Evolutionary conservation across 179 eudicot genomes (phyloP).

Genomic region (Patellifolia procumbens): DNA sequence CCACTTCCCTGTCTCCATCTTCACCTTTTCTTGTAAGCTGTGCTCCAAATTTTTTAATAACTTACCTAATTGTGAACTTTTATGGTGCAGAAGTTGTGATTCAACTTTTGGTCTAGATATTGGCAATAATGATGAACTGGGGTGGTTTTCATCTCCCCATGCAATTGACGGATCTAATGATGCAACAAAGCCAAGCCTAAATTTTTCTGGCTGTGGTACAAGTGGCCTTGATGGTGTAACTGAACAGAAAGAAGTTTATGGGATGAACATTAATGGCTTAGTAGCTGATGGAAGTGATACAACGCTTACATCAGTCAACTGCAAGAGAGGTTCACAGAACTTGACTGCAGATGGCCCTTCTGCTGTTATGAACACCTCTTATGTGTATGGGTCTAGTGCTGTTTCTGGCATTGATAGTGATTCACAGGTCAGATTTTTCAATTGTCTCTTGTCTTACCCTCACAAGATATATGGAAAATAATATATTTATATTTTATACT

Average conservation of each 20-base stretch:
- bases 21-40: not conserved
- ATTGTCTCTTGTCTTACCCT: not conserved
- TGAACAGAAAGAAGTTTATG: constrained; percentile 36
- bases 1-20: not conserved
- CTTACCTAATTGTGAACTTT: not conserved
- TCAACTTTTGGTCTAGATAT: constrained; percentile 72
- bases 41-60: not conserved
- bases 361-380: constrained; percentile 26
- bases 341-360: constrained; percentile 33
- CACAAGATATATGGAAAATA: not conserved
- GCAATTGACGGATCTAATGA: constrained; percentile 59
- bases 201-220: constrained; percentile 46
- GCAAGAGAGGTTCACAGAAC: constrained; percentile 37
- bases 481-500: not conserved
- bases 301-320: constrained; percentile 30
- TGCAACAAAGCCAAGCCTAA: constrained; percentile 42
- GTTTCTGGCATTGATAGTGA: constrained; percentile 36
- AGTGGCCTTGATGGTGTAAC: constrained; percentile 34
- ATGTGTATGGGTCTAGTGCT: constrained; percentile 26
- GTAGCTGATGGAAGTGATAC: constrained; percentile 26
- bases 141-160: constrained; percentile 73
- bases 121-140: constrained; percentile 55
- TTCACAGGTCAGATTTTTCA: constrained; percentile 30
- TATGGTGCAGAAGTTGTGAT: constrained; percentile 68
- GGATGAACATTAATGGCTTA: constrained; percentile 16